Base-by-base conservation (phyloP, 371 early-diverging fungal species). In the Lichtheimia corymbifera region DNA sequence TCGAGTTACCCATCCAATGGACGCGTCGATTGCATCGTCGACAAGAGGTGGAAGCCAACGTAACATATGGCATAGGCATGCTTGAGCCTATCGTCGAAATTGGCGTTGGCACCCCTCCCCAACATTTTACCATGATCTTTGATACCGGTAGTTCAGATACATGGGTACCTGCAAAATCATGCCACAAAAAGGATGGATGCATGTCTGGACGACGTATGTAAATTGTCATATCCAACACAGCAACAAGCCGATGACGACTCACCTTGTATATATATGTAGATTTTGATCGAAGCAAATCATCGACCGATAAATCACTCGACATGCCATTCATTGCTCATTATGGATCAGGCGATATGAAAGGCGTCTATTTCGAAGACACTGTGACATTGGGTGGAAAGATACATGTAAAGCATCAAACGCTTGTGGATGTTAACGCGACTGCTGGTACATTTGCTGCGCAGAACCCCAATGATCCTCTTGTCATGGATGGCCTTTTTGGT, bases 91-190 rank as follows among this genome's bases (percentile, higher is more conserved):
- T 41, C 9, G n/a, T 54, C 20, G 54, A 54, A 54, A 70, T 80
- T 7, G 72, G 72, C 7, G 49, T 64, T 17, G 59, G 64, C 6
- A 59, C 55, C 5, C 55, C 64, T n/a, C 45, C 45, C 6, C 44
- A 54, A 50, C 55, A 64, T 12, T 64, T 53, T 15, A 22, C 47
- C 0, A 27, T 64, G 50, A 25, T 64, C 1, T 59, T 64, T 18
- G 59, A 58, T 42, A 64, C 58, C 17, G 64, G 64, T 9, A 64
- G 64, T 42, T 44, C 64, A 0, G 64, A 59, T 35, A 59, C 59
- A 5, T 64, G 64, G 64, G 58, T 64, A n/a, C 30, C 54, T 49
- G 52, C 53, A 47, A 25, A 30, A 15, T 14, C 50, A 4, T 62
- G 62, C 15, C 35, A 28, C 14, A 24, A n/a, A 30, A 11, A 55